Evolutionary conservation across 768 basidiomycete genomes (phyloP).

Genomic region (Russula sp.): DNA sequence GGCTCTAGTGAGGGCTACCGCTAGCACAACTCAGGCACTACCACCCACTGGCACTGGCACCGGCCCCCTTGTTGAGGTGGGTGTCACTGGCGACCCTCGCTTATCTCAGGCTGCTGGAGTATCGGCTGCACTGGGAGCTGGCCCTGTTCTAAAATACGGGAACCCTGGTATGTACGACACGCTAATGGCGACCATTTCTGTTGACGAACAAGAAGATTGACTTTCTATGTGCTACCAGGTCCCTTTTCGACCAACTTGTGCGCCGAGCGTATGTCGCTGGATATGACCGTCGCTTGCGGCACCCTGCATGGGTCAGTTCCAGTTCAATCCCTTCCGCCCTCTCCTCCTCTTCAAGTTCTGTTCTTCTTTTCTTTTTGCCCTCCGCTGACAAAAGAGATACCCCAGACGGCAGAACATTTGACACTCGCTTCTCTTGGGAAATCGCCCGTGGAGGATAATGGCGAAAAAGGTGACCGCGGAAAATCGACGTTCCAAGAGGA

Average conservation of each 20-base stretch:
- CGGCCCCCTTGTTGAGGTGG: slow-evolving; percentile 43
- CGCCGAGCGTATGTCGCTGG: slow-evolving; percentile 83
- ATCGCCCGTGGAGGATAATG: slow-evolving; percentile 36
- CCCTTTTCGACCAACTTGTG: slow-evolving; percentile 77
- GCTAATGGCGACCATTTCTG: not conserved
- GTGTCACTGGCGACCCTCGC: slow-evolving; percentile 44
- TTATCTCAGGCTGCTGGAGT: slow-evolving; percentile 38
- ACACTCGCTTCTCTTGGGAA: slow-evolving; percentile 71
- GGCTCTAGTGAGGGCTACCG: slow-evolving; percentile 27
- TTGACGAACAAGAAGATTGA: not conserved
- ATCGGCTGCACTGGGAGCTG: slow-evolving; percentile 26
- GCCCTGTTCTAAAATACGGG: slow-evolving; percentile 66
- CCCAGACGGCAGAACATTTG: slow-evolving; percentile 91
- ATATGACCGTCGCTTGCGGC: slow-evolving; percentile 86
- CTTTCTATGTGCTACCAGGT: slow-evolving; percentile 59
- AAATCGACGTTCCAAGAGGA: slow-evolving; percentile 86
- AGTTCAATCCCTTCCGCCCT: not conserved
- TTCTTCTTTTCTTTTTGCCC: not conserved
- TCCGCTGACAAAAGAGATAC: too few species aligned
- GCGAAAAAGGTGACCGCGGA: slow-evolving; percentile 58
- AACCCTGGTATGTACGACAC: slow-evolving; percentile 59
- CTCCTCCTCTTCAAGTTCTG: too few species aligned
- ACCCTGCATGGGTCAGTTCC: slow-evolving; percentile 86
- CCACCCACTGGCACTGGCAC: too few species aligned
- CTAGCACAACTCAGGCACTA: slow-evolving; percentile 29